Conservation (phyloP, 345 rosid genomes). For the Populus ilicifolia region DNA sequence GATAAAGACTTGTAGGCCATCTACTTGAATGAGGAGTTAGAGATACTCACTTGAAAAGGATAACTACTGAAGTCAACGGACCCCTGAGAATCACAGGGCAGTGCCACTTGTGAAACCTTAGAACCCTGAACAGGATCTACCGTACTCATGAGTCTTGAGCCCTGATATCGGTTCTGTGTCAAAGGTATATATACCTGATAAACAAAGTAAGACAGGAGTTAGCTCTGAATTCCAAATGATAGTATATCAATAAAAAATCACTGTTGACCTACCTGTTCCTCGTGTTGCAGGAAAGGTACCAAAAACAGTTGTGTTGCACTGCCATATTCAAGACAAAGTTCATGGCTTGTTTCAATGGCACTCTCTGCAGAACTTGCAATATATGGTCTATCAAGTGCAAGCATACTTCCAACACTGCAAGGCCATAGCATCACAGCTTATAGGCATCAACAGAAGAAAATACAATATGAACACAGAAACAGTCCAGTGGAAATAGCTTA, state of each 20-base stretch:
- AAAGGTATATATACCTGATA: conserved; percentile 62
- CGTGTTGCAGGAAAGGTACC: conserved; percentile 72
- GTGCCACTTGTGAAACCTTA: conserved; percentile 71
- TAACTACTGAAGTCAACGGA: conserved; percentile 74
- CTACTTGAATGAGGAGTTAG: neutral
- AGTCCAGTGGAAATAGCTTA: conserved; percentile 28
- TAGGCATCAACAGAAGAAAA: conserved; percentile 13
- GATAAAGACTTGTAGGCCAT: neutral
- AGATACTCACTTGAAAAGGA: conserved; percentile 73
- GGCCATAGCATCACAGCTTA: conserved; percentile 5
- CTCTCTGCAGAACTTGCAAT: conserved; percentile 55
- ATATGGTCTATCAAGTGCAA: conserved; percentile 87
- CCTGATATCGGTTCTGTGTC: conserved; percentile 62
- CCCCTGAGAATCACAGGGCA: conserved; percentile 85
- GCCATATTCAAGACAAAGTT: conserved; percentile 87
- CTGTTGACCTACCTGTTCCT: conserved; percentile 56
- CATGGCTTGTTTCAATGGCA: conserved; percentile 47
- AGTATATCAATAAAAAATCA: neutral
- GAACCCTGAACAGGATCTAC: conserved; percentile 50
- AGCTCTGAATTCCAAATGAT: conserved; percentile 16
- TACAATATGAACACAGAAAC: conserved; percentile 6
- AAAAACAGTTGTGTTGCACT: conserved; percentile 84
- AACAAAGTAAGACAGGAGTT: conserved; percentile 13
- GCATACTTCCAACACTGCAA: conserved; percentile 78
- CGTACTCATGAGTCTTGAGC: conserved; percentile 55